phyloP scores from a whole-genome alignment of 1,139 yeast genomes.

The Debaryomycetaceae sp. region DNA sequence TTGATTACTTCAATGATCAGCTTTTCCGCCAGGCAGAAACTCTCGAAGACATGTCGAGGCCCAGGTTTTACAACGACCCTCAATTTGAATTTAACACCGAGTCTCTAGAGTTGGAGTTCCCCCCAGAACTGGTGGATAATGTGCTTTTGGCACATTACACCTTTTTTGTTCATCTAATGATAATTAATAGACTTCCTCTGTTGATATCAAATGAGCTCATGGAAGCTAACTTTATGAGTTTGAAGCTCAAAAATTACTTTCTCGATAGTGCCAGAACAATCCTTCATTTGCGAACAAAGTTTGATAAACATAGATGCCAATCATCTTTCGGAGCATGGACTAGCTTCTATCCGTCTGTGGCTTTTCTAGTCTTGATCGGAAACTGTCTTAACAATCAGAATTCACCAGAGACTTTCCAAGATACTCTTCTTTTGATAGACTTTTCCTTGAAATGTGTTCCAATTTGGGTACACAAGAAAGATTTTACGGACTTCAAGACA shows the following conservation, averaged over 20 bases:
- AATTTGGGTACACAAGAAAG: constrained; percentile 1
- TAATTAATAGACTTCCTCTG: constrained; percentile 34
- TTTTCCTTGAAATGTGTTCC: constrained; percentile 22
- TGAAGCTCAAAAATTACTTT: constrained; percentile 22
- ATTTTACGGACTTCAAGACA: constrained; percentile 11
- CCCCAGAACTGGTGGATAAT: constrained; percentile 9
- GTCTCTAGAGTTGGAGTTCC: background rate
- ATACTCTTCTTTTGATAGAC: constrained; percentile 29
- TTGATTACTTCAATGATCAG: constrained; percentile 18
- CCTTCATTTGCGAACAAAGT: constrained; percentile 19
- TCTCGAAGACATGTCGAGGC: constrained; percentile 15
- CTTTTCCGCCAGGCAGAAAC: constrained; percentile 14
- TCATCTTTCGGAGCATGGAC: constrained; percentile 32
- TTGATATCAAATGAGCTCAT: constrained; percentile 14
- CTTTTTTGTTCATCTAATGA: constrained; percentile 33
- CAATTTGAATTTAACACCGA: constrained; percentile 12
- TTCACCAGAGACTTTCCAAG: constrained; percentile 23
- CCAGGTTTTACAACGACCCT: constrained; percentile 25
- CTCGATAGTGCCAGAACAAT: constrained; percentile 36
- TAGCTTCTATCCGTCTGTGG: constrained; percentile 30
- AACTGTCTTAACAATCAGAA: constrained; percentile 31
- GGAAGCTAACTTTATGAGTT: constrained; percentile 12
- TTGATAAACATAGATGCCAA: constrained; percentile 17
- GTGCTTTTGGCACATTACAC: constrained; percentile 24
- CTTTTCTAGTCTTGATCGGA: constrained; percentile 29